Conservation (phyloP, 2,329 filamentous ascomycete genomes). For the Ceratocystis diversiconidia region DNA sequence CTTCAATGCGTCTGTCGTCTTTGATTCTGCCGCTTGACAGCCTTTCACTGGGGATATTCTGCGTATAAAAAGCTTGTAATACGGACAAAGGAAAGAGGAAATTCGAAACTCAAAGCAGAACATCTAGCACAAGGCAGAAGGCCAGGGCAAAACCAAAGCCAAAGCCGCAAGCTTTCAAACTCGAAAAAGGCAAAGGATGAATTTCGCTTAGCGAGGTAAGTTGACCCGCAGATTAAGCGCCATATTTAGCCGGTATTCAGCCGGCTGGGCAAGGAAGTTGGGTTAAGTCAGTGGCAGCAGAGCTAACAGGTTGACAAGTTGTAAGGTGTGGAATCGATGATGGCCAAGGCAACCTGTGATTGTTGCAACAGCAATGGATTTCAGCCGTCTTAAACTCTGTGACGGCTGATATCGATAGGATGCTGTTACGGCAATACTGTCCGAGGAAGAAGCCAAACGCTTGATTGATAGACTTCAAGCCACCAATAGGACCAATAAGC, state of each 20-base stretch:
- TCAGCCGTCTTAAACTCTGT: background rate
- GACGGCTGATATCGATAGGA: background rate
- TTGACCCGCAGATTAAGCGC: background rate
- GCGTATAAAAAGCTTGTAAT: background rate
- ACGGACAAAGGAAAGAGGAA: background rate
- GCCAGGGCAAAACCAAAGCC: background rate
- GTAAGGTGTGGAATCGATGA: background rate
- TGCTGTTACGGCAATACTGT: background rate
- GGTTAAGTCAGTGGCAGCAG: background rate
- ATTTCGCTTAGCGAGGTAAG: background rate
- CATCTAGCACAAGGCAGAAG: background rate
- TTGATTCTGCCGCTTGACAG: background rate
- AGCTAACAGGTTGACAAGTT: background rate
- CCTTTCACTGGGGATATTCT: background rate
- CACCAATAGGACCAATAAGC: background rate
- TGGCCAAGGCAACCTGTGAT: background rate
- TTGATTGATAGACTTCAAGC: background rate
- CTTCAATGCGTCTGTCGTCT: background rate
- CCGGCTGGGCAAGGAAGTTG: background rate
- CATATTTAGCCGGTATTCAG: background rate
- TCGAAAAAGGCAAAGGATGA: background rate
- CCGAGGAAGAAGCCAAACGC: background rate
- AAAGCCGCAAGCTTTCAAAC: slow-evolving; percentile 1
- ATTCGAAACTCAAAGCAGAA: background rate
- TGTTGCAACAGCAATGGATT: background rate